A percentile compares a stretch with the other conserved stretches of the same genome.
Evolutionary conservation across 768 basidiomycete species (phyloP).

Genomic region (Daedalea quercina): DNA sequence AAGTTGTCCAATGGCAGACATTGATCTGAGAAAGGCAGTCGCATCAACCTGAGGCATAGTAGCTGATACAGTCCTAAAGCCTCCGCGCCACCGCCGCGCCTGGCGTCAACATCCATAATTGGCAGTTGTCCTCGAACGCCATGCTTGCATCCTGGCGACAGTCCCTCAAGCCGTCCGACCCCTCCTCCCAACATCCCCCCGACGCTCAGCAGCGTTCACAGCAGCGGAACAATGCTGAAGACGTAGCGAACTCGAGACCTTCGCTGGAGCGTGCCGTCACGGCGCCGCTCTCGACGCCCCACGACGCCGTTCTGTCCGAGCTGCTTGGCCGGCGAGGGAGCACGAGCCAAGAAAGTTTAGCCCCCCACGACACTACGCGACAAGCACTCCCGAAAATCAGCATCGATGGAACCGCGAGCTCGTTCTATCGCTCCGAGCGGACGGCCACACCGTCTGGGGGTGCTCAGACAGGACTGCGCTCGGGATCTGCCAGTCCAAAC

Average conservation of each 20-base stretch:
- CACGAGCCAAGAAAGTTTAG: neutral
- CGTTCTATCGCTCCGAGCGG: slow-evolving; percentile 12
- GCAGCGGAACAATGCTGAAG: neutral
- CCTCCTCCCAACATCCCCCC: slow-evolving; percentile 3
- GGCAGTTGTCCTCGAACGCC: neutral
- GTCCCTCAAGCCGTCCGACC: slow-evolving; percentile 1
- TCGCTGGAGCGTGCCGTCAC: slow-evolving; percentile 16
- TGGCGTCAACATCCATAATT: neutral
- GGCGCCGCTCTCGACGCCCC: slow-evolving; percentile 42
- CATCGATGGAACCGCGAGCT: slow-evolving; percentile 10
- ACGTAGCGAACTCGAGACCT: neutral
- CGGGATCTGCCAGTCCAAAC: slow-evolving; percentile 15
- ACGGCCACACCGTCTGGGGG: slow-evolving; percentile 8
- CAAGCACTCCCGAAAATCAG: slow-evolving; percentile 7
- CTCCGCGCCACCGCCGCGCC: neutral
- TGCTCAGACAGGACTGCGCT: slow-evolving; percentile 7
- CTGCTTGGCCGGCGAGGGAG: slow-evolving; percentile 28
- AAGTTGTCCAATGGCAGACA: no score
- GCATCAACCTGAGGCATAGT: no score
- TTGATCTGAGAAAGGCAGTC: no score
- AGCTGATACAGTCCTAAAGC: no score
- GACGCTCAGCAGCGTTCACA: neutral
- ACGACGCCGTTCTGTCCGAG: slow-evolving; percentile 56
- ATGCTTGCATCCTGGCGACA: slow-evolving; percentile 5
- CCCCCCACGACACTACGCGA: neutral